phyloP scores from a whole-genome alignment of 106 monocot genomes.

The Platanthera guangdongensis region DNA sequence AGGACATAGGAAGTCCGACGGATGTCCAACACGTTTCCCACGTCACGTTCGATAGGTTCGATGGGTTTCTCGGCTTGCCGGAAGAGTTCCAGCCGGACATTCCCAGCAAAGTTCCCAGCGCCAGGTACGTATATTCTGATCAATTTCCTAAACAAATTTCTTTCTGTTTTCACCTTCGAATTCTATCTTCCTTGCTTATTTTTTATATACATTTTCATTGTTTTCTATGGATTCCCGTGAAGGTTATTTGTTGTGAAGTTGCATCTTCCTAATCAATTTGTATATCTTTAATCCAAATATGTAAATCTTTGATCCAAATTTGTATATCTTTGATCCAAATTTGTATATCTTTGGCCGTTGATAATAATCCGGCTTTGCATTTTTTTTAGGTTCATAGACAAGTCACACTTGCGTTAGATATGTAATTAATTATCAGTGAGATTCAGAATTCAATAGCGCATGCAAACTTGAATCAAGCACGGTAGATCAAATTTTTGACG shows the following conservation, averaged over 20 bases:
- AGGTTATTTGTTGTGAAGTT: too few species aligned
- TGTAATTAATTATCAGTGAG: background rate
- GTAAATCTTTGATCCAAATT: background rate
- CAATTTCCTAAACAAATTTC: background rate
- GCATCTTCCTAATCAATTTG: too few species aligned
- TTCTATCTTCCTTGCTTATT: background rate
- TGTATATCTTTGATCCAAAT: background rate
- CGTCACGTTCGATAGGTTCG: constrained; percentile 86
- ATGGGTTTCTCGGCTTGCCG: constrained; percentile 91
- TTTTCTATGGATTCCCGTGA: background rate
- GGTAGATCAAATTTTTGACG: background rate
- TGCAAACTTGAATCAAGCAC: background rate
- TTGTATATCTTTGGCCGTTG: background rate
- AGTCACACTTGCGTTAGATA: background rate
- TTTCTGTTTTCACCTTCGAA: background rate
- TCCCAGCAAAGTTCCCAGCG: constrained; percentile 63
- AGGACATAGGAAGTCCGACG: constrained; percentile 91
- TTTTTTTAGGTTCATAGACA: background rate
- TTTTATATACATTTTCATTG: background rate
- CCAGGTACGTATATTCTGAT: constrained; percentile 41
- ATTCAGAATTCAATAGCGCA: background rate
- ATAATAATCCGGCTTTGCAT: background rate
- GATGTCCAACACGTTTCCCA: constrained; percentile 81
- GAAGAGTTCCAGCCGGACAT: constrained; percentile 75
- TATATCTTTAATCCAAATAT: too few species aligned